These are phyloP conservation scores for Aspergillus conjunctus DNA, from an alignment of 495 filamentous ascomycete species.

Conservation along the genomic window DNA sequence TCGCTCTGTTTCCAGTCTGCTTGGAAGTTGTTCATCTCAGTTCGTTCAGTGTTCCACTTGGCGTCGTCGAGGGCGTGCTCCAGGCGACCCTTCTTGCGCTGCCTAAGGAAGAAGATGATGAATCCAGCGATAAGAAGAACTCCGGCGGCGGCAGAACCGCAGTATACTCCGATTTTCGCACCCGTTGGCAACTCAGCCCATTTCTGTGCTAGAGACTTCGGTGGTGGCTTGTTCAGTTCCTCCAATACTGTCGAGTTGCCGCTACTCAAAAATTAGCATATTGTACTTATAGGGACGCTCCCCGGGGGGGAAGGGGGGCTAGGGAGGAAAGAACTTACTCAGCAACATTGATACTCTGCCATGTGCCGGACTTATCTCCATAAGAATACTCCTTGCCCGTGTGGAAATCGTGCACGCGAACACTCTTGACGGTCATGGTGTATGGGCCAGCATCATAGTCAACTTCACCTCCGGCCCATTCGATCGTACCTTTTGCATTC, in stretches of 20 bases:
- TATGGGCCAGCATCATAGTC: constrained; percentile 75
- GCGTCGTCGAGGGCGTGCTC: constrained; percentile 62
- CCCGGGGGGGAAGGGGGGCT: not conserved
- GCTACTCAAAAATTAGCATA: constrained; percentile 34
- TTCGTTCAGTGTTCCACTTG: constrained; percentile 57
- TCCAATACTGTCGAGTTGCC: constrained; percentile 63
- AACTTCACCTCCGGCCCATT: constrained; percentile 81
- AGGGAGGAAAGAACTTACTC: constrained; percentile 47
- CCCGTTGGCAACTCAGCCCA: constrained; percentile 56
- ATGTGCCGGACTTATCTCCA: constrained; percentile 64
- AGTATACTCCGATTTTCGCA: constrained; percentile 63
- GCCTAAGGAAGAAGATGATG: constrained; percentile 64
- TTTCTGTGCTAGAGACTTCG: constrained; percentile 54
- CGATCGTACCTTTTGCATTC: constrained; percentile 61
- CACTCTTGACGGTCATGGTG: constrained; percentile 73
- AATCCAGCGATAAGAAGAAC: constrained; percentile 51
- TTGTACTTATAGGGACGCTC: not conserved
- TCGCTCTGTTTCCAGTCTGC: constrained; percentile 44
- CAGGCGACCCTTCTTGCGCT: constrained; percentile 64
- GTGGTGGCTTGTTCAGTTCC: constrained; percentile 35
- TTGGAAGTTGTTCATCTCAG: constrained; percentile 63
- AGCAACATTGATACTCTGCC: constrained; percentile 70
- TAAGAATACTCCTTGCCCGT: constrained; percentile 69
- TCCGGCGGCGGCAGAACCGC: constrained; percentile 50
- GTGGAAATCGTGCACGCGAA: constrained; percentile 66